These are phyloP conservation scores for Decorospora gaudefroyi DNA, from an alignment of 2,329 filamentous ascomycete genomes.

Conservation along the genomic window DNA sequence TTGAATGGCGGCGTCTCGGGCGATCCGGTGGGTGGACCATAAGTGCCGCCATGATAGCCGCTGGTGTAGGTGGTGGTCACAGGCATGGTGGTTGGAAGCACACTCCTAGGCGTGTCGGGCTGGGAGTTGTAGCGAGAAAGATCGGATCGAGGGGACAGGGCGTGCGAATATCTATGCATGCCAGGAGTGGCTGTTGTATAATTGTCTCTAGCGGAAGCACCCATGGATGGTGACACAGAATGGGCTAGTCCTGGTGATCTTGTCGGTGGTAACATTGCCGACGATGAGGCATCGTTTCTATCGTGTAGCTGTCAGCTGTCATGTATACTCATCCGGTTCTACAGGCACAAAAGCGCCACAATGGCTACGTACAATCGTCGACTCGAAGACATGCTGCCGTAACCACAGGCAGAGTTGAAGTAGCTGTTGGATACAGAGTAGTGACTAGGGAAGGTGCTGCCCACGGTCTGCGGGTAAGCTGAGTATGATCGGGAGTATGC, in stretches of 20 bases:
- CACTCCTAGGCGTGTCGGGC: conserved; percentile 47
- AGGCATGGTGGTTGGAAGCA: conserved; percentile 40
- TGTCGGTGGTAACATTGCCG: conserved; percentile 53
- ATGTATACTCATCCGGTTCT: conserved; percentile 42
- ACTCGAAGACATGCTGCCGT: conserved; percentile 48
- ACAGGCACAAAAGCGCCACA: conserved; percentile 43
- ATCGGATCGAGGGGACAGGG: conserved; percentile 46
- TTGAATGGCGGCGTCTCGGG: conserved; percentile 53
- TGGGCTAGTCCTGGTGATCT: conserved; percentile 50
- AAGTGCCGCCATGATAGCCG: conserved; percentile 23
- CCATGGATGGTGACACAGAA: conserved; percentile 49
- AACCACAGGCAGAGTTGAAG: conserved; percentile 45
- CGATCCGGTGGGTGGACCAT: conserved; percentile 22
- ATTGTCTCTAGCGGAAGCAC: conserved; percentile 51
- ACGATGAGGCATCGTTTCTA: conserved; percentile 54
- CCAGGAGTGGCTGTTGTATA: conserved; percentile 50
- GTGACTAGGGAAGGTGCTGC: conserved; percentile 44
- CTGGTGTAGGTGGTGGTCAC: conserved; percentile 28
- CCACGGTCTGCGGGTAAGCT: conserved; percentile 38
- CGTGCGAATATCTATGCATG: conserved; percentile 41
- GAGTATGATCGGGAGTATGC: conserved; percentile 53
- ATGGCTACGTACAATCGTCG: conserved; percentile 53
- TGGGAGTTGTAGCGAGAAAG: conserved; percentile 42
- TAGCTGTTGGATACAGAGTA: conserved; percentile 42
- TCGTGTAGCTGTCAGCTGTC: conserved; percentile 47